Conservation (phyloP, 768 basidiomycete genomes). For the Flagelloscypha sp. region DNA sequence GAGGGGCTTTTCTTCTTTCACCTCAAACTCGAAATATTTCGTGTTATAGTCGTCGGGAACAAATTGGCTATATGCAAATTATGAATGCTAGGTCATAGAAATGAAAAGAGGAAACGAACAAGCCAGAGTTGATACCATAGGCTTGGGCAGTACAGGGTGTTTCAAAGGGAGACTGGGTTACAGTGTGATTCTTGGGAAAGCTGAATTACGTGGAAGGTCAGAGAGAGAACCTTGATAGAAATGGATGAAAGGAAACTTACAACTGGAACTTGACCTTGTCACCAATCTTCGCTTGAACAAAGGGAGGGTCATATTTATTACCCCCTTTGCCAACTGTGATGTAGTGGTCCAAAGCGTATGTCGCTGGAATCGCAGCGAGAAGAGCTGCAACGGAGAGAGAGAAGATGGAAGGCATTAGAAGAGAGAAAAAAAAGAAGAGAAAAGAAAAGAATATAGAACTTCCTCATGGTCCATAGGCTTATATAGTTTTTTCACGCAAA, state of each 20-base stretch:
- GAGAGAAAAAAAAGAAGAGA: no score
- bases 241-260: slow-evolving; percentile 9
- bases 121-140: slow-evolving; percentile 19
- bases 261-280: slow-evolving; percentile 15
- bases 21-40: slow-evolving; percentile 14
- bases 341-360: no score
- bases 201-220: slow-evolving; percentile 4
- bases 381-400: no score
- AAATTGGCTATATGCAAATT: slow-evolving; percentile 3
- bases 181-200: slow-evolving; percentile 23
- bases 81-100: neutral
- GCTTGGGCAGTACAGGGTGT: slow-evolving; percentile 20
- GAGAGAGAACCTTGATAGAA: neutral
- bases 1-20: slow-evolving; percentile 15
- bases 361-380: no score
- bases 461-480: no score
- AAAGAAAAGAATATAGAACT: no score
- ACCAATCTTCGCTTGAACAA: slow-evolving; percentile 10
- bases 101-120: slow-evolving; percentile 11
- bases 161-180: slow-evolving; percentile 26
- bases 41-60: slow-evolving; percentile 2
- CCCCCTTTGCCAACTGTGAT: no score
- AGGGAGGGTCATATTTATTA: slow-evolving; percentile 15
- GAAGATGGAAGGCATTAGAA: no score
- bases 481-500: no score